Evolutionary conservation across 2,329 filamentous ascomycete species (phyloP), one percentile per base, ranked within the genome.

Genomic region (Cercospora janseana): DNA sequence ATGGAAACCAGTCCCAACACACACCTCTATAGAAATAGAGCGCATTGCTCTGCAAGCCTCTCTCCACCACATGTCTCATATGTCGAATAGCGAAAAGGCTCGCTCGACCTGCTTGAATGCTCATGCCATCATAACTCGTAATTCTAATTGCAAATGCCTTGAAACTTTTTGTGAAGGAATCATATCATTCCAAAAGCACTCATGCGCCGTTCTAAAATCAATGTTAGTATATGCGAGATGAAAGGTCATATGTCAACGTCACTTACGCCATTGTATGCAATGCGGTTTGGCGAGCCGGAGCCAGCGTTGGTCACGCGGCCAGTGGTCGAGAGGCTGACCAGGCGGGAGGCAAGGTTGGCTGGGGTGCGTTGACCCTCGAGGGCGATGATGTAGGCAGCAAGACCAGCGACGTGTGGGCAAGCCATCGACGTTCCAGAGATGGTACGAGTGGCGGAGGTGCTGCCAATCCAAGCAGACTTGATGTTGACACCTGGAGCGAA

Each of bases 401-500:
- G 57, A 58, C 49, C 58, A 51, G 54, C 58, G 50, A 56, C 61
- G 54, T 47, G 57, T 53, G 54, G 52, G 32, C 46, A 56, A 20
- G 55, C 74, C 78, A 73, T 72, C 21, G 64, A 73, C 4, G 75
- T 77, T n/a, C 75, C 75, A 31, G 67, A 71, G 37, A 76, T 71
- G 52, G 69, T 70, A 60, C 76, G 74, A 59, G 75, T 72, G 35
- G 72, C 70, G 31, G 68, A 72, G 55, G 66, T 67, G 32, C 68
- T 70, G 12, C 71, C 74, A 51, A 70, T 73, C 72, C 74, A 79
- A 7, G 77, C 63, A 26, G 73, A 76, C 12, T 76, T 65, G 47
- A 81, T 74, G 55, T 73, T 57, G 56, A 75, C 69, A 28, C 79
- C 79, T 2, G 79, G 78, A n/a, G 69, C 70, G 38, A 68, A 71